Evolutionary conservation across 73 alveolate genomes (phyloP), one percentile per base, ranked within the genome.

Genomic region (Stentor roeselii): DNA sequence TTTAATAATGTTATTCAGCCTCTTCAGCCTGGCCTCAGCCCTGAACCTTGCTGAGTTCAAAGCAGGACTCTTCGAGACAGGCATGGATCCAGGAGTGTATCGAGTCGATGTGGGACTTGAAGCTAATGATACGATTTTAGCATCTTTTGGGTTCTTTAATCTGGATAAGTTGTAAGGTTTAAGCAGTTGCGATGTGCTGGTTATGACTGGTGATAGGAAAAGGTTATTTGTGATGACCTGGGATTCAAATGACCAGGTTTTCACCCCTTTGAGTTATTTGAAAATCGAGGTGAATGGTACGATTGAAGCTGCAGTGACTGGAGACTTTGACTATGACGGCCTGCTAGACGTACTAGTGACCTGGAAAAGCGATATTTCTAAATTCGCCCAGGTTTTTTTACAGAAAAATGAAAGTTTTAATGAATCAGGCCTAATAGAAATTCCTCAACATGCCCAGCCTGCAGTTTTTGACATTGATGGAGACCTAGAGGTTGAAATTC

Each of bases 271-370:
- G 15, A 21, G 21, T 1, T 27, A 21, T n/a, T 40, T 67, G 15
- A 15, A 67, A n/a, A 30, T 30, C 41, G 27, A n/a, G 14, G 37
- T 32, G 15, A 67, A 67, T 67, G 80, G 80, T n/a, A 67, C 80
- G 11, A 34, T 67, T 27, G 21, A 21, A 11, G 11, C 37, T 21
- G 80, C 41, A n/a, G 34, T 67, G 21, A 36, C 80, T 67, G 80
- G 80, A 30, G 80, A 67, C 37, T 27, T 67, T 30, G 37, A 67
- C 34, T 67, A 30, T 67, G 80, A 67, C 34, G 80, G 80, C 41
- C 41, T 34, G 2, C 42, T 67, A n/a, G 80, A 67, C 34, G 27
- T 67, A 27, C 41, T 67, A 14, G 41, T 67, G 3, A 67, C 80
- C 37, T 67, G 11, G 21, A 67, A n/a, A 21, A 15, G 34, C 11